These are phyloP conservation scores for Cicer pinnatifidum DNA, from an alignment of 306 rosid genomes.

Conservation along the genomic window DNA sequence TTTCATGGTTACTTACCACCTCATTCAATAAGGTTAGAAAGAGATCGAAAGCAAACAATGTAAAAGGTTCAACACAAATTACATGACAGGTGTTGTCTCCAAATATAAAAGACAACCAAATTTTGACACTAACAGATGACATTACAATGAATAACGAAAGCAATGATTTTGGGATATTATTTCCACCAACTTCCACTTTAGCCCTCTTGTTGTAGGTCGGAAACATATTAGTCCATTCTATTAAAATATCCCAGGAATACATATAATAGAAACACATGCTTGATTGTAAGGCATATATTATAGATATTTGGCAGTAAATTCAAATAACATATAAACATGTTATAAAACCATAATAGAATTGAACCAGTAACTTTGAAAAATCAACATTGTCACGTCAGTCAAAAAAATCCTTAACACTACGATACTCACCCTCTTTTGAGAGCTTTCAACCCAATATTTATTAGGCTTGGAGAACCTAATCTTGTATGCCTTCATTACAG, in stretches of 20 bases:
- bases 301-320: slow-evolving; percentile 17
- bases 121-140: slow-evolving; percentile 22
- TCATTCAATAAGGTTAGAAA: slow-evolving; percentile 10
- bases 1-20: not conserved
- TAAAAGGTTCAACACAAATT: not conserved
- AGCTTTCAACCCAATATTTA: no score
- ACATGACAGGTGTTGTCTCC: slow-evolving; percentile 14
- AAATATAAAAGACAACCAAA: slow-evolving; percentile 14
- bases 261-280: slow-evolving; percentile 18
- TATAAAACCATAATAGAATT: slow-evolving; percentile 2
- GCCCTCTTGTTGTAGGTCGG: slow-evolving; percentile 15
- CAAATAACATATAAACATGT: not conserved
- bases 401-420: slow-evolving; percentile 27
- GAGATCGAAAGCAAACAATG: slow-evolving; percentile 11
- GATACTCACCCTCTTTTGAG: slow-evolving; percentile 66
- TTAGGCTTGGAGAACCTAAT: no score
- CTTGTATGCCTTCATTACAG: slow-evolving; percentile 50
- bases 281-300: slow-evolving; percentile 21
- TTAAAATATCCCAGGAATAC: slow-evolving; percentile 7
- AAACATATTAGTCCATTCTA: slow-evolving; percentile 16
- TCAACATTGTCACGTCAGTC: slow-evolving; percentile 9
- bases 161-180: slow-evolving; percentile 23
- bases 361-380: slow-evolving; percentile 23
- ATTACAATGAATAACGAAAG: slow-evolving; percentile 19
- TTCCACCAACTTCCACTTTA: slow-evolving; percentile 34